Evolutionary conservation across 177 flowering plant species (phyloP).

Genomic region (Vitis hybrid): DNA sequence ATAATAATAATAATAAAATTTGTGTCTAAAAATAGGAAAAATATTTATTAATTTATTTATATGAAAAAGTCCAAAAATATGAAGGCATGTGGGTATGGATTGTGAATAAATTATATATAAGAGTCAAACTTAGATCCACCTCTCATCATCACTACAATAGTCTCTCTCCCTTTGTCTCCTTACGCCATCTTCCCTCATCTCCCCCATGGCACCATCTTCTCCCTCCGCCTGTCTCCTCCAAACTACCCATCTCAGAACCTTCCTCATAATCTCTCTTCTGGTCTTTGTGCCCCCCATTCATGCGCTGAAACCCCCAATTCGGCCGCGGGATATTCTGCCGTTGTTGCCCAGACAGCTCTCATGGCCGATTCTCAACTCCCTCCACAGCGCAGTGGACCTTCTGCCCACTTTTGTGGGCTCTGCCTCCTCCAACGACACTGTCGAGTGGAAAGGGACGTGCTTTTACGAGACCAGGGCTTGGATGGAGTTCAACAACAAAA

Average conservation of each 20-base stretch:
- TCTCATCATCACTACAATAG: constrained; percentile 10
- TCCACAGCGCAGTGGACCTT: constrained; percentile 62
- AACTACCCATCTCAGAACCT: not conserved
- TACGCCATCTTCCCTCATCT: too few relatives aligned
- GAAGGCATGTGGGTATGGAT: too few relatives aligned
- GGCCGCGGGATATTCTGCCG: constrained; percentile 66
- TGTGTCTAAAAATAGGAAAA: too few relatives aligned
- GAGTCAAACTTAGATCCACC: not conserved
- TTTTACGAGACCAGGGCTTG: constrained; percentile 77
- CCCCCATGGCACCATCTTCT: constrained; percentile 13
- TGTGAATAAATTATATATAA: not conserved
- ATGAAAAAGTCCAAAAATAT: too few relatives aligned
- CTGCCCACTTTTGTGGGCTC: constrained; percentile 83
- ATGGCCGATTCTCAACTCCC: constrained; percentile 72
- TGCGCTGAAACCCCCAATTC: constrained; percentile 45
- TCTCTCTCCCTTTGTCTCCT: not conserved
- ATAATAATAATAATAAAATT: too few relatives aligned
- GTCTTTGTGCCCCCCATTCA: not conserved
- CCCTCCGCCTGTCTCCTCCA: not conserved
- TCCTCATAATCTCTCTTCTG: not conserved
- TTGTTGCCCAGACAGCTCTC: constrained; percentile 68
- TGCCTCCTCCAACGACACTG: constrained; percentile 46
- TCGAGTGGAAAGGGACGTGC: constrained; percentile 92
- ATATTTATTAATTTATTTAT: too few relatives aligned
- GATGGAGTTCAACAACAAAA: constrained; percentile 85